phyloP scores from a whole-genome alignment of 495 filamentous ascomycete genomes.

The Podospora tetraspora region DNA sequence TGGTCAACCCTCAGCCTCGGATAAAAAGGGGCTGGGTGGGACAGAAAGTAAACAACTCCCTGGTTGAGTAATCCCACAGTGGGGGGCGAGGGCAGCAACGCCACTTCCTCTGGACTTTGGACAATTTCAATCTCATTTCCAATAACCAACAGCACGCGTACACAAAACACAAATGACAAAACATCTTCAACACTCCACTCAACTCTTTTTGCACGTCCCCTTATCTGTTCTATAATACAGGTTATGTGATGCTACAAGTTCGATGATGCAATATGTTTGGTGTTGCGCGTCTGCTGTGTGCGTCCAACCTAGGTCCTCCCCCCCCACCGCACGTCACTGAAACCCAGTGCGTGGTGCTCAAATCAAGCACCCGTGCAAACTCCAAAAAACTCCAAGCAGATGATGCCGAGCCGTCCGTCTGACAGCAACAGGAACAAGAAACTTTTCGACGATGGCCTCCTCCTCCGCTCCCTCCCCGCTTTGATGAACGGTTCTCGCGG shows the following conservation, averaged over 20 bases:
- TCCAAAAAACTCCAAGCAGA: background rate
- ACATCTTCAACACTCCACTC: background rate
- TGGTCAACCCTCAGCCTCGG: no score
- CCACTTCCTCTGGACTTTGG: background rate
- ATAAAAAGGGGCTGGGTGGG: background rate
- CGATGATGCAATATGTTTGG: background rate
- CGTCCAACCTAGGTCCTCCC: no score
- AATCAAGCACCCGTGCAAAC: background rate
- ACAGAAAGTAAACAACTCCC: background rate
- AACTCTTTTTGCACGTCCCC: background rate
- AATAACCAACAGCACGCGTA: no score
- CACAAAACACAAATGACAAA: no score
- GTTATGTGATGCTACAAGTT: background rate
- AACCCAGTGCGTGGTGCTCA: no score
- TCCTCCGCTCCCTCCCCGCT: background rate
- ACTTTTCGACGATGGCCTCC: background rate
- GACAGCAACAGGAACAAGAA: background rate
- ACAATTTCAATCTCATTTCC: no score
- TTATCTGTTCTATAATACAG: background rate
- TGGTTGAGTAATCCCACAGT: background rate
- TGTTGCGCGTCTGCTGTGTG: no score
- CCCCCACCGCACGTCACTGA: no score
- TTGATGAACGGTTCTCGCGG: background rate
- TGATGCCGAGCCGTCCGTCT: background rate
- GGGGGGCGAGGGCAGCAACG: no score